These are phyloP conservation scores for Pythium grandisporangium DNA, from an alignment of 352 stramenopile genomes.

Conservation along the genomic window DNA sequence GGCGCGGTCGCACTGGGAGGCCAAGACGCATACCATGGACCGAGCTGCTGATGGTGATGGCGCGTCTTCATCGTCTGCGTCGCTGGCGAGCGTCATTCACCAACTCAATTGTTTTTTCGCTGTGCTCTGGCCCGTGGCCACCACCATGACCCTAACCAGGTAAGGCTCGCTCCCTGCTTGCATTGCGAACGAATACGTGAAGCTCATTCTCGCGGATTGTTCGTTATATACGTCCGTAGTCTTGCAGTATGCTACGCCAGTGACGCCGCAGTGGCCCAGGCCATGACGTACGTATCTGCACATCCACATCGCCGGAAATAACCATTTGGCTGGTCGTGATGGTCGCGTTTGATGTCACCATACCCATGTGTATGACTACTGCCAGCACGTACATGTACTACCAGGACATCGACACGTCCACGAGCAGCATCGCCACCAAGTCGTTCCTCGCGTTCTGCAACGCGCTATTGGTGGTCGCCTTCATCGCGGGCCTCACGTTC, in stretches of 20 bases:
- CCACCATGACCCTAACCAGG: constrained; percentile 66
- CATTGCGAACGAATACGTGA: not conserved
- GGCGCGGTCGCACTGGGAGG: too few species aligned
- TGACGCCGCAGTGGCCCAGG: constrained; percentile 29
- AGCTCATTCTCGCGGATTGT: too few species aligned
- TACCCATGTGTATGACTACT: too few species aligned
- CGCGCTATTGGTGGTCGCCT: constrained; percentile 66
- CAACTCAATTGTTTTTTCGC: constrained; percentile 75
- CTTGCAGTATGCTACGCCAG: constrained; percentile 33
- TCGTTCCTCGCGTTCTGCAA: constrained; percentile 61
- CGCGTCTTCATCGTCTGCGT: too few species aligned
- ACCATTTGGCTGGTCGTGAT: not conserved
- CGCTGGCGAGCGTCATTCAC: too few species aligned
- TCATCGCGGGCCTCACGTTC: constrained; percentile 75
- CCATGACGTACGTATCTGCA: constrained; percentile 39
- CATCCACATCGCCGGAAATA: not conserved
- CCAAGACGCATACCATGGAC: too few species aligned
- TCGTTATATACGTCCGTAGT: too few species aligned
- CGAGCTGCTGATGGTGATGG: too few species aligned
- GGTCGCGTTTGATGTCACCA: too few species aligned
- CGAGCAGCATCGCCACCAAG: constrained; percentile 25
- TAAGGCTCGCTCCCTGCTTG: not conserved
- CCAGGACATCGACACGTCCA: constrained; percentile 50
- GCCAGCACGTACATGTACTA: constrained; percentile 74
- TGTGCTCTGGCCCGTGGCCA: constrained; percentile 59